Evolutionary conservation across 257 asterid species (phyloP).

Genomic region (Dorcoceras hygrometricum): DNA sequence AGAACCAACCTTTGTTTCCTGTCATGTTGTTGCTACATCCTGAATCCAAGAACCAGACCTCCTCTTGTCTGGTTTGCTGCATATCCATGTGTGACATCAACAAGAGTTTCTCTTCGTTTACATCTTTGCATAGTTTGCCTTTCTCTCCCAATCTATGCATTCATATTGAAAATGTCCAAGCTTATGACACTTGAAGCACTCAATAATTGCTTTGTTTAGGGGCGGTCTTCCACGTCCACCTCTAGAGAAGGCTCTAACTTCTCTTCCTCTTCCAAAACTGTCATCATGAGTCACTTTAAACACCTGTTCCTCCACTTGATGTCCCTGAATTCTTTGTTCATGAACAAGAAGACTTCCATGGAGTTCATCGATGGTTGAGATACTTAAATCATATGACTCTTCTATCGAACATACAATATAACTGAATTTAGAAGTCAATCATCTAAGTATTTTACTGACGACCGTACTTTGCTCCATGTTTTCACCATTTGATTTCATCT

Average conservation of each 20-base stretch:
- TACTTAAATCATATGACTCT: too few relatives aligned
- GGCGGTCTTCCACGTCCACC: slow-evolving; percentile 7
- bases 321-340: slow-evolving; percentile 9
- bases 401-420: slow-evolving; percentile 5
- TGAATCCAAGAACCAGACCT: too few relatives aligned
- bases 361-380: too few relatives aligned
- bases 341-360: slow-evolving; percentile 10
- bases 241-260: too few relatives aligned
- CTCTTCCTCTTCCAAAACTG: not conserved
- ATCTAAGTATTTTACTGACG: slow-evolving; percentile 11
- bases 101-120: too few relatives aligned
- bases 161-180: slow-evolving; percentile 26
- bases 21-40: too few relatives aligned
- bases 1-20: too few relatives aligned
- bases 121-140: too few relatives aligned
- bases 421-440: slow-evolving; percentile 10
- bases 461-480: not conserved
- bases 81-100: too few relatives aligned
- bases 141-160: not conserved
- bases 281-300: not conserved
- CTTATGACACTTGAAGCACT: too few relatives aligned
- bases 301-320: slow-evolving; percentile 5
- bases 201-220: too few relatives aligned
- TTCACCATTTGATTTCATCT: slow-evolving; percentile 12
- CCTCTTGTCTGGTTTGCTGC: too few relatives aligned